A percentile compares a stretch with the other conserved stretches of the same genome.
Evolutionary conservation across 2,329 filamentous ascomycete species (phyloP).

Genomic region (Aspergillus novoparasiticus): DNA sequence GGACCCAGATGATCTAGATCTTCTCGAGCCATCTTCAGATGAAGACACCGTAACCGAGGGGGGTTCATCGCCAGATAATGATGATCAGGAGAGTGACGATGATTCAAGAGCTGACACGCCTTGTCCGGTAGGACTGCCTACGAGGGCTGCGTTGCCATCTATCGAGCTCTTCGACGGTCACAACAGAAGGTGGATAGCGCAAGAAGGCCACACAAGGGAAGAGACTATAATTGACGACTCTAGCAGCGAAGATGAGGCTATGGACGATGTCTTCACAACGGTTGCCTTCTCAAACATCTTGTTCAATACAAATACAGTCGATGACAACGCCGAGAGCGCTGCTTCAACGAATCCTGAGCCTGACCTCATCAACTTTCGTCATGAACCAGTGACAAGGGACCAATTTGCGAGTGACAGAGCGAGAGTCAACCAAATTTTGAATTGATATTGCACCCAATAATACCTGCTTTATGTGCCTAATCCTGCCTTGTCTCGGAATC

Average conservation of each 20-base stretch:
- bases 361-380: too few species aligned
- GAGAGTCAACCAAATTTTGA: neutral
- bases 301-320: neutral
- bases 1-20: neutral
- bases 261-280: neutral
- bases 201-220: neutral
- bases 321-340: neutral
- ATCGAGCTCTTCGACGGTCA: neutral
- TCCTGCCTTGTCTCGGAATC: neutral
- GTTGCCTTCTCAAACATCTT: neutral
- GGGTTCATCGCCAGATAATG: neutral
- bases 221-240: neutral
- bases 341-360: neutral
- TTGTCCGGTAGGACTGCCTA: neutral
- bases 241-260: neutral
- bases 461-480: too few species aligned
- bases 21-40: neutral
- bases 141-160: neutral
- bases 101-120: neutral
- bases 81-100: neutral
- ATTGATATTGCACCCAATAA: neutral
- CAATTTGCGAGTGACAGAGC: conserved; percentile 5
- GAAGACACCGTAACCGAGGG: neutral
- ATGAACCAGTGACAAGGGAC: neutral
- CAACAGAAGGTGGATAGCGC: neutral